phyloP scores from a whole-genome alignment of 306 rosid genomes.

The Benincasa hispida region DNA sequence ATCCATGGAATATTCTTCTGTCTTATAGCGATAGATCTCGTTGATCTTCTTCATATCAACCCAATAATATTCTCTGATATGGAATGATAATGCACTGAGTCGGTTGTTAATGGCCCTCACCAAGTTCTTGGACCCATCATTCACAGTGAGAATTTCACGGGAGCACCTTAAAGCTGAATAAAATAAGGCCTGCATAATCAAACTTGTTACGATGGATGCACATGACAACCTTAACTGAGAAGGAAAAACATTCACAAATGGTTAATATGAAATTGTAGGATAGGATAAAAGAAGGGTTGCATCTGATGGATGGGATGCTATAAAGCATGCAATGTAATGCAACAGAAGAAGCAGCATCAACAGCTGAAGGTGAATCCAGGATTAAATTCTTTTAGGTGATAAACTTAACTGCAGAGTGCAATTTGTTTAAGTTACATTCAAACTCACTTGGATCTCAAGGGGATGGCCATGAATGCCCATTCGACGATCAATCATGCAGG shows the following conservation, averaged over 20 bases:
- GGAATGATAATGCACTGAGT: conserved; percentile 80
- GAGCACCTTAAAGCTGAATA: conserved; percentile 88
- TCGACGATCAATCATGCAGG: conserved; percentile 97
- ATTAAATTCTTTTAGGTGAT: not conserved
- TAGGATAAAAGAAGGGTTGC: not conserved
- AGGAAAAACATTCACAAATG: not conserved
- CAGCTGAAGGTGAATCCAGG: not conserved
- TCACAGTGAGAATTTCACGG: conserved; percentile 54
- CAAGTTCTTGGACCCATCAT: conserved; percentile 54
- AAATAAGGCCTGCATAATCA: conserved; percentile 61
- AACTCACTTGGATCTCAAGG: conserved; percentile 90
- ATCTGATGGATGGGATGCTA: not conserved
- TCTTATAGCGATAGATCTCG: conserved; percentile 90
- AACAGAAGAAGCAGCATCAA: not conserved
- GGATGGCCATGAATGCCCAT: conserved; percentile 99
- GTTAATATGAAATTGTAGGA: not conserved
- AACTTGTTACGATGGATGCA: not conserved
- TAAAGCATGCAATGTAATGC: not conserved
- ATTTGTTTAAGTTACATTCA: not conserved
- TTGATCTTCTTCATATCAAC: conserved; percentile 76
- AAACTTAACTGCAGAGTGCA: not conserved
- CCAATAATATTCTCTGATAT: conserved; percentile 93
- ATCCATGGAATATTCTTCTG: conserved; percentile 84
- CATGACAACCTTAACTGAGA: not conserved
- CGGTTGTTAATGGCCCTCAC: conserved; percentile 71